Percentiles rank a stretch among this genome's conserved stretches.
These are phyloP conservation scores for Vigna unguiculata DNA, from an alignment of 306 rosid genomes.

Conservation along the genomic window DNA sequence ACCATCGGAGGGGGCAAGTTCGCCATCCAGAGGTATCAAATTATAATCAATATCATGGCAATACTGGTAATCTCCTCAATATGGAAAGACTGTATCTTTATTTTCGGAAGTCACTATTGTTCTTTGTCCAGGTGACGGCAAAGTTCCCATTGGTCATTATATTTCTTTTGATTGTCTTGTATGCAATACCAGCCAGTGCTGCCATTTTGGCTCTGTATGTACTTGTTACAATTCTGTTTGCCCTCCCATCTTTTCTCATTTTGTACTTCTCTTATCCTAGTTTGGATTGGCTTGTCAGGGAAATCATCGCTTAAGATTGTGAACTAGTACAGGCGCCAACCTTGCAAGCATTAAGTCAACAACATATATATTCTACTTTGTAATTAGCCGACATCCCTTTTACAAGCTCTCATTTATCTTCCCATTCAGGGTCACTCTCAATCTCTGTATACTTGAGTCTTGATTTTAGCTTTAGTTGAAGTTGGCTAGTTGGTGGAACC, in stretches of 20 bases:
- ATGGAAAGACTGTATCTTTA: conserved; percentile 66
- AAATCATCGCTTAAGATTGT: conserved; percentile 68
- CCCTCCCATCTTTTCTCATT: conserved; percentile 89
- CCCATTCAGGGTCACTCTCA: conserved; percentile 14
- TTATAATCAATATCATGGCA: conserved; percentile 47
- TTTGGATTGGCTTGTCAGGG: conserved; percentile 97
- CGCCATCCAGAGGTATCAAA: conserved; percentile 57
- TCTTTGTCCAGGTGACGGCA: conserved; percentile 86
- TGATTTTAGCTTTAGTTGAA: conserved; percentile 41
- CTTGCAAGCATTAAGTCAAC: conserved; percentile 43
- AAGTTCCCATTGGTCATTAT: conserved; percentile 92
- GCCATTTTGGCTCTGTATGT: conserved; percentile 83
- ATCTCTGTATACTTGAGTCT: conserved; percentile 27
- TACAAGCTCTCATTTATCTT: conserved; percentile 42
- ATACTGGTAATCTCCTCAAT: conserved; percentile 50
- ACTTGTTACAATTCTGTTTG: conserved; percentile 83
- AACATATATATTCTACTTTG: conserved; percentile 39
- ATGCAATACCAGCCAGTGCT: conserved; percentile 97
- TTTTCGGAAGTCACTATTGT: conserved; percentile 70
- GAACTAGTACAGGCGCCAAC: conserved; percentile 35
- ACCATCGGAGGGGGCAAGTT: conserved; percentile 68
- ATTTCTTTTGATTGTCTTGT: conserved; percentile 79
- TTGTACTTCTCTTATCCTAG: conserved; percentile 95
- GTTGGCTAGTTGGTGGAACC: conserved; percentile 41
- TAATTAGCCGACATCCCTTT: conserved; percentile 48